A percentile compares a stretch with the other conserved stretches of the same genome.
Conservation (phyloP, 768 basidiomycete genomes). For the Amanita jacksonii region DNA sequence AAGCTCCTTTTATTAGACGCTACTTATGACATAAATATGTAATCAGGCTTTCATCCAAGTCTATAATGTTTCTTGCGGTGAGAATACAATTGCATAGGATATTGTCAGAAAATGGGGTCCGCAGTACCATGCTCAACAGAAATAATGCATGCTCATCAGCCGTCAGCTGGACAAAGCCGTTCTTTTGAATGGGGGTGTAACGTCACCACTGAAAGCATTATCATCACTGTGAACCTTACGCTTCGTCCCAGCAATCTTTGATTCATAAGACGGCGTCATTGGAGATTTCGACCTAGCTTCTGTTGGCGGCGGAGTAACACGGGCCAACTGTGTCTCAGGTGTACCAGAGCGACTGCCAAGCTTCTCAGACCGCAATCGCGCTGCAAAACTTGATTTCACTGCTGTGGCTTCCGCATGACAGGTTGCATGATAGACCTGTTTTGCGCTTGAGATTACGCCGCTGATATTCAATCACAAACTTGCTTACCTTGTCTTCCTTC, state of each 20-base stretch:
- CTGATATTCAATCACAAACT: not conserved
- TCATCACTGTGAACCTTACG: slow-evolving; percentile 64
- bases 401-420: slow-evolving; percentile 77
- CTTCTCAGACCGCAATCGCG: slow-evolving; percentile 55
- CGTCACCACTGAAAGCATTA: slow-evolving; percentile 28
- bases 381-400: slow-evolving; percentile 56
- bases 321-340: slow-evolving; percentile 46
- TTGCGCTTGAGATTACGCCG: slow-evolving; percentile 1
- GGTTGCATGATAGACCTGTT: slow-evolving; percentile 87
- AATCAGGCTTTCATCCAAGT: no score
- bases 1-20: no score
- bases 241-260: slow-evolving; percentile 51
- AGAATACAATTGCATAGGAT: slow-evolving; percentile 17
- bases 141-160: slow-evolving; percentile 9
- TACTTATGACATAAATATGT: no score
- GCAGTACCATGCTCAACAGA: not conserved
- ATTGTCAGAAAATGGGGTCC: slow-evolving; percentile 5
- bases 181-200: slow-evolving; percentile 63
- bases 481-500: slow-evolving; percentile 74
- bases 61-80: slow-evolving; percentile 6
- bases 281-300: slow-evolving; percentile 28
- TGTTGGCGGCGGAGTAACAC: slow-evolving; percentile 31
- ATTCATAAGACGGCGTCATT: slow-evolving; percentile 42
- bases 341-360: slow-evolving; percentile 67
- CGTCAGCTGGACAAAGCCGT: slow-evolving; percentile 34